Evolutionary conservation across 306 rosid genomes (phyloP).

Genomic region (Gleditsia sinensis): DNA sequence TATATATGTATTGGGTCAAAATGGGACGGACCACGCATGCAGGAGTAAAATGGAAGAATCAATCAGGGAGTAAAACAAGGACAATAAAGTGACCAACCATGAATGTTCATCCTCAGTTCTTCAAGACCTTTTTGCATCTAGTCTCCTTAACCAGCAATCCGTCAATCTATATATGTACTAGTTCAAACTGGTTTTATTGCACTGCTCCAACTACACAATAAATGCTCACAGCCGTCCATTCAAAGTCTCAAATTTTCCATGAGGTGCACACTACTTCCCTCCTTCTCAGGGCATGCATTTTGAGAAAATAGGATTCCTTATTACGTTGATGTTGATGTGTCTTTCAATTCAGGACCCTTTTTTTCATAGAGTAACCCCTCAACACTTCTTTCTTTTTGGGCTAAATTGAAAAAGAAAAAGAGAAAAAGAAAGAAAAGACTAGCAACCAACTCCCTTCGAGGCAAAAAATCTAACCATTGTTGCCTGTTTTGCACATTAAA

Average conservation of each 20-base stretch:
- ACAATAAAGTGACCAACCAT: too few species aligned
- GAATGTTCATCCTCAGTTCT: too few species aligned
- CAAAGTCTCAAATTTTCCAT: constrained; percentile 4
- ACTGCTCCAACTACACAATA: constrained; percentile 31
- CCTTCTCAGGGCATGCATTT: constrained; percentile 29
- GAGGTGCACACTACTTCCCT: constrained; percentile 38
- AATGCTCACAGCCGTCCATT: constrained; percentile 27
- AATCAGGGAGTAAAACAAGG: neutral
- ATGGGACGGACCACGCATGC: neutral
- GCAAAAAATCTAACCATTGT: neutral
- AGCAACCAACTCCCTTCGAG: neutral
- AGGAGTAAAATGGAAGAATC: neutral
- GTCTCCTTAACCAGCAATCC: neutral
- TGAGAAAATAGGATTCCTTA: neutral
- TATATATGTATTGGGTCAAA: neutral
- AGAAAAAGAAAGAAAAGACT: neutral
- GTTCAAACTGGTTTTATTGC: too few species aligned
- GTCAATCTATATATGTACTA: too few species aligned
- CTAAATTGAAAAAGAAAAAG: neutral
- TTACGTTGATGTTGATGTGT: neutral
- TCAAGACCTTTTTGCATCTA: neutral
- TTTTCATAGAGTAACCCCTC: neutral
- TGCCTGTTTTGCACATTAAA: neutral
- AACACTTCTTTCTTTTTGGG: neutral
- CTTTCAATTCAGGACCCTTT: neutral